Evolutionary conservation across 179 eudicot species (phyloP), one percentile per base, ranked within the genome.

Genomic region (Corrigiola litoralis): DNA sequence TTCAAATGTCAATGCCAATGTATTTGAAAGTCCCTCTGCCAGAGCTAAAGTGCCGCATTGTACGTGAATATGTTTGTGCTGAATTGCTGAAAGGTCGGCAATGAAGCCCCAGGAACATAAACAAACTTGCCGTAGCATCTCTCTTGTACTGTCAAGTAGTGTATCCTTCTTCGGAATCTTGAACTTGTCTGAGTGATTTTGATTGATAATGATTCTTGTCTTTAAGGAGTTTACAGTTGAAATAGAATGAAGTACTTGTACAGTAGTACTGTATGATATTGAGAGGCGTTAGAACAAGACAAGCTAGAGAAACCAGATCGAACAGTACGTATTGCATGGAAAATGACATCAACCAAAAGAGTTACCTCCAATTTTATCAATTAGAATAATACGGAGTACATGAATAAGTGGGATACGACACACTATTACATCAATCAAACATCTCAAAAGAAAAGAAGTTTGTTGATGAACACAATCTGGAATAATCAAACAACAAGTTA

Each of bases 321-420:
- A 3, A n/a, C 51, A 9, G 36, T 27, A 31, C 11, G 1, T 21
- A 40, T 56, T 71, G 27, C 68, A 23, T 10, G 27, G 28, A 52
- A 32, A 55, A 54, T 55, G 56, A 55, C 42, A 48, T 40, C 45
- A 17, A 50, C 28, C 24, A 18, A 62, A 17, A 62, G 68, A 33
- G 28, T 21, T 56, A 46, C 69, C 45, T 28, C 17, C n/a, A n/a
- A n/a, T 18, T 33, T 2, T 3, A 18, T 18, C 0, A 33, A 2
- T 23, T n/a, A n/a, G n/a, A n/a, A n/a, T n/a, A n/a, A n/a, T n/a
- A n/a, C n/a, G n/a, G n/a, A 38, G 42, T 38, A 62, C 46, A 62
- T 6, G 40, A 58, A 2, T 36, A 9, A 27, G 33, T 44, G 28
- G 49, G 32, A 47, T 41, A 25, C 28, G 25, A 6, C 25, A 57